Conservation (phyloP, 208 protist species). For the Trypanosoma brucei region DNA sequence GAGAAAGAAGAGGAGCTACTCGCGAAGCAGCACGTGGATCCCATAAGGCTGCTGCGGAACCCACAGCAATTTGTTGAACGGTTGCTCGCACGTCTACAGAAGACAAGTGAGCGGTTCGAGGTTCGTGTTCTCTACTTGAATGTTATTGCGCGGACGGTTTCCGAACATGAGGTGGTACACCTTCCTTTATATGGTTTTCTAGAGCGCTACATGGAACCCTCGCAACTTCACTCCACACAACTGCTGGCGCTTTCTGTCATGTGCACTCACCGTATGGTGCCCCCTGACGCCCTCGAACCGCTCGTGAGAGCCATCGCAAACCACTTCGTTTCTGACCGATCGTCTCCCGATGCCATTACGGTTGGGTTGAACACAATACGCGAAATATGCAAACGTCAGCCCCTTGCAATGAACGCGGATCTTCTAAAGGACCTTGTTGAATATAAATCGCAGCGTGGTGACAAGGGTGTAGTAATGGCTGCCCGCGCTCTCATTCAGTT, state of each 20-base stretch:
- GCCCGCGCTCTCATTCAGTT: conserved; percentile 93
- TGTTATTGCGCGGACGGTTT: conserved; percentile 93
- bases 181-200: conserved; percentile 96
- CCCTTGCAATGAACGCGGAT: conserved; percentile 91
- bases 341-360: conserved; percentile 90
- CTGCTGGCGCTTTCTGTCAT: conserved; percentile 94
- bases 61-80: conserved; percentile 95
- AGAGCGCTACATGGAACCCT: conserved; percentile 95
- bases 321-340: conserved; percentile 95
- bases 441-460: conserved; percentile 91
- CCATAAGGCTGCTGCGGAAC: conserved; percentile 94
- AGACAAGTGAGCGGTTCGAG: conserved; percentile 93
- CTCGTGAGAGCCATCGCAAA: conserved; percentile 93
- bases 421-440: conserved; percentile 92
- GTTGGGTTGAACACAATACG: conserved; percentile 96
- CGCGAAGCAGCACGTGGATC: conserved; percentile 89
- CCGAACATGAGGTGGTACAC: conserved; percentile 93
- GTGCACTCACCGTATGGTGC: conserved; percentile 93
- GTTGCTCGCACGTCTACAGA: conserved; percentile 90
- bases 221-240: conserved; percentile 94
- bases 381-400: conserved; percentile 94
- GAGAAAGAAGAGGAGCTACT: conserved; percentile 69
- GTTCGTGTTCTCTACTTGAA: conserved; percentile 94
- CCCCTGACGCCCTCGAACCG: conserved; percentile 90
- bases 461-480: conserved; percentile 96